Percentiles rank a stretch among this genome's conserved stretches.
Evolutionary conservation across 1,284 basidiomycete species (phyloP).

Genomic region (Schizopora paradoxa): DNA sequence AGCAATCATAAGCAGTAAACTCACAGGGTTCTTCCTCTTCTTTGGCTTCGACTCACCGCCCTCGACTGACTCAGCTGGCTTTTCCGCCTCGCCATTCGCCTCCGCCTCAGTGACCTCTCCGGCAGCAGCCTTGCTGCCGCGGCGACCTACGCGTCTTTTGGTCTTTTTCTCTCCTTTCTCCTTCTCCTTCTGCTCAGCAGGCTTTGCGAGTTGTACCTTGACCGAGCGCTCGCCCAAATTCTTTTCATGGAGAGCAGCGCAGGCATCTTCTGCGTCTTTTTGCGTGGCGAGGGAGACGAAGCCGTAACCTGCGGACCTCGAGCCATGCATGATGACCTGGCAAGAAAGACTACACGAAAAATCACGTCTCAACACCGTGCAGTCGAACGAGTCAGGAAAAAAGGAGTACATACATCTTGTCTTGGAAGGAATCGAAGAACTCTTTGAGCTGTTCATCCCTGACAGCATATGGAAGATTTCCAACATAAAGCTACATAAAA

Average conservation of each 20-base stretch:
- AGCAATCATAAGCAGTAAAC: conserved; percentile 27
- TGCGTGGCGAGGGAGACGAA: conserved; percentile 80
- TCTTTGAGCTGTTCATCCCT: conserved; percentile 86
- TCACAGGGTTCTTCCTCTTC: conserved; percentile 71
- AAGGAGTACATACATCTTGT: conserved; percentile 66
- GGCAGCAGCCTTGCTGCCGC: conserved; percentile 75
- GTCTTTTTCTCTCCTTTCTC: conserved; percentile 71
- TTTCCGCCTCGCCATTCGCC: conserved; percentile 65
- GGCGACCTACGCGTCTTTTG: conserved; percentile 74
- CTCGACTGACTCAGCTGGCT: conserved; percentile 44
- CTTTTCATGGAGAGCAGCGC: conserved; percentile 80
- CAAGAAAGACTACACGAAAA: conserved; percentile 54
- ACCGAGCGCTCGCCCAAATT: conserved; percentile 85
- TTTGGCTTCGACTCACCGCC: conserved; percentile 66
- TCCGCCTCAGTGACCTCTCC: conserved; percentile 83
- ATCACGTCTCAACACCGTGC: background rate
- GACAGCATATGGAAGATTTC: conserved; percentile 83
- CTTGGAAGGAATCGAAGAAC: conserved; percentile 79
- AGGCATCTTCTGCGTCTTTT: conserved; percentile 82
- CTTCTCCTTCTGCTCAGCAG: conserved; percentile 79
- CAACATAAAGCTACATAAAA: conserved; percentile 68
- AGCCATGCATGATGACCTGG: conserved; percentile 77
- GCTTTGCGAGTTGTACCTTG: conserved; percentile 87
- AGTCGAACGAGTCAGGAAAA: conserved; percentile 7
- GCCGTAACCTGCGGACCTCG: conserved; percentile 84